Percentiles rank a stretch among this genome's conserved stretches.
These are phyloP conservation scores for Tuber melanosporum DNA, from an alignment of 495 filamentous ascomycete genomes.

Conservation along the genomic window DNA sequence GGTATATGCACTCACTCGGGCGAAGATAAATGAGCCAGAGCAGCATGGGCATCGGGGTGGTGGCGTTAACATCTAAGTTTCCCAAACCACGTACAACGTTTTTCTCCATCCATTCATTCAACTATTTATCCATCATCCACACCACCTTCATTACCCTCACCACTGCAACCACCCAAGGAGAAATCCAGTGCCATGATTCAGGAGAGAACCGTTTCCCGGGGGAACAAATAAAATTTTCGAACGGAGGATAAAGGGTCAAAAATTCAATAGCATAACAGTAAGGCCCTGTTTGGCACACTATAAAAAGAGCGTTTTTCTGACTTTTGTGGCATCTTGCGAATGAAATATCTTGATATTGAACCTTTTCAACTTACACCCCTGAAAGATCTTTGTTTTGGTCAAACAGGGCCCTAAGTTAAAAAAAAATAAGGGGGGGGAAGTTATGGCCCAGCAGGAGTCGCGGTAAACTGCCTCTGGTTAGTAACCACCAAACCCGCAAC, in stretches of 20 bases:
- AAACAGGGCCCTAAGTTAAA: neutral
- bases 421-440: neutral
- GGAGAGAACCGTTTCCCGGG: neutral
- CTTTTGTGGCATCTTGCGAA: too few species aligned
- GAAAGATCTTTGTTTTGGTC: too few species aligned
- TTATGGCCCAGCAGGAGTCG: neutral
- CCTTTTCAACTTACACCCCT: too few species aligned
- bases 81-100: neutral
- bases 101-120: neutral
- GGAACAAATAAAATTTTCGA: neutral
- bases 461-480: slow-evolving; percentile 43
- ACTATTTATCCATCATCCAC: neutral
- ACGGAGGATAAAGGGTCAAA: neutral
- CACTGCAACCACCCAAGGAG: neutral
- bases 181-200: neutral
- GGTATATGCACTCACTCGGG: neutral
- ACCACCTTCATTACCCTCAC: neutral
- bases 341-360: too few species aligned
- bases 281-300: too few species aligned
- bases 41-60: neutral
- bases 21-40: neutral
- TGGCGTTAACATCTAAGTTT: neutral
- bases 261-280: neutral
- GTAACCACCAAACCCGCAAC: slow-evolving; percentile 70
- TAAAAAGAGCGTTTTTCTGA: too few species aligned